Percentiles rank a stretch among this genome's conserved stretches.
These are phyloP conservation scores for Henckelia pumila DNA, from an alignment of 257 asterid species.

Conservation along the genomic window DNA sequence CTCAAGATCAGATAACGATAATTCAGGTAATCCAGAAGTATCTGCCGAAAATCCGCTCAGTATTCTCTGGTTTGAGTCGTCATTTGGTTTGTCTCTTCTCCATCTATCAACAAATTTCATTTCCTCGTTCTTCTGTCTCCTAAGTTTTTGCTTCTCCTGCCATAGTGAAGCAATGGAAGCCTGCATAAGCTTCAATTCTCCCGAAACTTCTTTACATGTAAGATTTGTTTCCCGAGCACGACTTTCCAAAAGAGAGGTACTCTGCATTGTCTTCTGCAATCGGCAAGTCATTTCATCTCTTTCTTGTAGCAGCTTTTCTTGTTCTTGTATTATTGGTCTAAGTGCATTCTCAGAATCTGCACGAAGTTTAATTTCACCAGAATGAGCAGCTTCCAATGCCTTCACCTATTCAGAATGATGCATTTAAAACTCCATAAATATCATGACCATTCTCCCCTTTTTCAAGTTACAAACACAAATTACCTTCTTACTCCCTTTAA, in stretches of 20 bases:
- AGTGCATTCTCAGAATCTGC: slow-evolving; percentile 56
- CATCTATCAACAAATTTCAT: slow-evolving; percentile 55
- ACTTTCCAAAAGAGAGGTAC: slow-evolving; percentile 52
- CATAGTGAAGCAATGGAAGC: slow-evolving; percentile 45
- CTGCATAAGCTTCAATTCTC: slow-evolving; percentile 34
- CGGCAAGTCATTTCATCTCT: slow-evolving; percentile 39
- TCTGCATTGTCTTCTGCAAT: slow-evolving; percentile 51
- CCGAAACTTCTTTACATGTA: slow-evolving; percentile 39
- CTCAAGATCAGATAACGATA: slow-evolving; percentile 57
- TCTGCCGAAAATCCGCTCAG: slow-evolving; percentile 25
- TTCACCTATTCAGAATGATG: slow-evolving; percentile 37
- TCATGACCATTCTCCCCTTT: not conserved
- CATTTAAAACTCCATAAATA: slow-evolving; percentile 2
- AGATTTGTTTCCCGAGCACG: slow-evolving; percentile 62
- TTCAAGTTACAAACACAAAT: slow-evolving; percentile 1
- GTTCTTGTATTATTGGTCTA: slow-evolving; percentile 39
- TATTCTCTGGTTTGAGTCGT: slow-evolving; percentile 21
- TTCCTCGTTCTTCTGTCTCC: slow-evolving; percentile 57
- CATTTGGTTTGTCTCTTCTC: slow-evolving; percentile 40
- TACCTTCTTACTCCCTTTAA: slow-evolving; percentile 52
- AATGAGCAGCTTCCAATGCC: slow-evolving; percentile 55
- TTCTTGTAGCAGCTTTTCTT: slow-evolving; percentile 48
- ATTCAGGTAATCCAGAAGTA: slow-evolving; percentile 44
- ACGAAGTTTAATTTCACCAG: slow-evolving; percentile 47
- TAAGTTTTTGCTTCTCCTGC: slow-evolving; percentile 60